phyloP scores from a whole-genome alignment of 108 stramenopile species.

The Nitzschia sp. region DNA sequence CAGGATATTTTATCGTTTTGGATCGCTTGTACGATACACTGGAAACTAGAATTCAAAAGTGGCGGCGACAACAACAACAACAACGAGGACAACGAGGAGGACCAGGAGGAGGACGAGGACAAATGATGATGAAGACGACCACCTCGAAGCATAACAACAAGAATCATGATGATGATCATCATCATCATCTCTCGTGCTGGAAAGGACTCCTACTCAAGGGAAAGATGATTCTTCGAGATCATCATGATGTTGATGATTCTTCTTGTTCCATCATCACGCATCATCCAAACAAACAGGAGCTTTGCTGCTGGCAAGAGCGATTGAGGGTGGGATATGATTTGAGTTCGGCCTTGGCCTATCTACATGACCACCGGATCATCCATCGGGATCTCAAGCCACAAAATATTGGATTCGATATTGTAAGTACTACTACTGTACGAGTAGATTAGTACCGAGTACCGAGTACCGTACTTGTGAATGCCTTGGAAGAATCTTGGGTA shows the following conservation, averaged over 20 bases:
- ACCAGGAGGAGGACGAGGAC: constrained; percentile 38
- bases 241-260: background rate
- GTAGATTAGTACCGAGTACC: too few species aligned
- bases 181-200: background rate
- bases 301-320: constrained; percentile 18
- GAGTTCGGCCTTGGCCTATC: constrained; percentile 5
- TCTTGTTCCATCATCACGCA: too few species aligned
- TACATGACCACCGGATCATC: constrained; percentile 17
- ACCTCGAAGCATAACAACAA: too few species aligned
- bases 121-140: too few species aligned
- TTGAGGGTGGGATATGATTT: constrained; percentile 20
- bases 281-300: too few species aligned
- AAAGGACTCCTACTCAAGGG: background rate
- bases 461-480: too few species aligned
- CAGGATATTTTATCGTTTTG: constrained; percentile 44
- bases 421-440: background rate
- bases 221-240: background rate
- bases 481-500: background rate
- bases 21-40: constrained; percentile 67
- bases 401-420: constrained; percentile 33
- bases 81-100: constrained; percentile 25
- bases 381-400: constrained; percentile 31
- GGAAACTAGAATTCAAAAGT: constrained; percentile 43
- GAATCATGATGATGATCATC: too few species aligned
- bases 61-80: constrained; percentile 23